Conservation (phyloP, 164 flowering plant species). For the Piper betle region DNA sequence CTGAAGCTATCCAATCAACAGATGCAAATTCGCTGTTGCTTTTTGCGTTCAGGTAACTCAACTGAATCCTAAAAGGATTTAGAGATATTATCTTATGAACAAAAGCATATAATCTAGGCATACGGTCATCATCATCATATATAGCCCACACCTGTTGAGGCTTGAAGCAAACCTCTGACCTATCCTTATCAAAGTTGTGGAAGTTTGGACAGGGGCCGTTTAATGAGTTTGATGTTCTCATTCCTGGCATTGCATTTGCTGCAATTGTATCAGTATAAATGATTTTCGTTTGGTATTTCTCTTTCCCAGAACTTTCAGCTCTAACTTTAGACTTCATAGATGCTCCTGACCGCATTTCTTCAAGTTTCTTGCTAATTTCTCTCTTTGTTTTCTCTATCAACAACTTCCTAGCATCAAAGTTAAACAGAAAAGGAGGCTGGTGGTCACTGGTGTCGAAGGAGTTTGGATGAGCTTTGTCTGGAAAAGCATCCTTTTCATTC, state of each 20-base stretch:
- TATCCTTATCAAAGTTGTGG: conserved; percentile 45
- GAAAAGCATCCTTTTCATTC: neutral
- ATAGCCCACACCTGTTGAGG: conserved; percentile 91
- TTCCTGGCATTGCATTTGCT: neutral
- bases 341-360: conserved; percentile 30
- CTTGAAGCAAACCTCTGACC: conserved; percentile 72
- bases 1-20: conserved; percentile 56
- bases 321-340: conserved; percentile 7
- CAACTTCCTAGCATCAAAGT: conserved; percentile 56
- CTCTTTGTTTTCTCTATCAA: conserved; percentile 63
- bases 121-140: conserved; percentile 93
- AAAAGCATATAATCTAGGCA: conserved; percentile 85
- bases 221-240: conserved; percentile 28
- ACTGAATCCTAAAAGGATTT: no score
- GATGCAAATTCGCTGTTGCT: conserved; percentile 52
- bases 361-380: conserved; percentile 50
- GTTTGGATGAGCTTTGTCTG: neutral
- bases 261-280: neutral
- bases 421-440: conserved; percentile 33
- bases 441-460: conserved; percentile 11
- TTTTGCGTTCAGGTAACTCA: conserved; percentile 51
- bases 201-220: conserved; percentile 52
- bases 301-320: conserved; percentile 7
- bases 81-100: conserved; percentile 56
- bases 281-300: conserved; percentile 7